These are phyloP conservation scores for Epichloe sylvatica DNA, from an alignment of 2,329 filamentous ascomycete species.

Conservation along the genomic window DNA sequence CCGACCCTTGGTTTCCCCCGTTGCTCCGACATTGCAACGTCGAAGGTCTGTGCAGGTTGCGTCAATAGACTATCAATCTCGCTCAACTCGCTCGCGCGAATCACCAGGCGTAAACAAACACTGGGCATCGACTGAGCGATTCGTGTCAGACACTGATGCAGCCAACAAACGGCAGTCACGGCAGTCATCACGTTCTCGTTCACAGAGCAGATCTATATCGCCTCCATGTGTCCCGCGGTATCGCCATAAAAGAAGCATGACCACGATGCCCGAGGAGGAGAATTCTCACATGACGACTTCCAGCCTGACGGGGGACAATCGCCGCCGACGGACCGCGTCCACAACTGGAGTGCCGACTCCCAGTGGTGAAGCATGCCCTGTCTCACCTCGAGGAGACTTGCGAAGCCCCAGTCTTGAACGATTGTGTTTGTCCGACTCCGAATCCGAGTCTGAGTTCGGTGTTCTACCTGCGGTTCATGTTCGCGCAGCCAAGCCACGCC, in stretches of 20 bases:
- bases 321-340: not conserved
- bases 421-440: not conserved
- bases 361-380: not conserved
- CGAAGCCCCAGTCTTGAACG: not conserved
- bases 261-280: not conserved
- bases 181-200: not conserved
- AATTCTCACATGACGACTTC: not conserved
- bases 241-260: constrained; percentile 1
- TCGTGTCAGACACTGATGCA: not conserved
- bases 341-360: not conserved
- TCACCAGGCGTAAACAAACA: not conserved
- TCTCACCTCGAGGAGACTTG: not conserved
- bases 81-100: not conserved
- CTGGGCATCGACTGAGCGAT: not conserved
- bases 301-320: not conserved
- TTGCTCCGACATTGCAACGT: not conserved
- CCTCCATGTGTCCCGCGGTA: constrained; percentile 7
- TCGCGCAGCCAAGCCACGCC: not conserved
- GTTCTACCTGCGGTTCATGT: not conserved
- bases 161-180: constrained; percentile 3
- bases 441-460: not conserved
- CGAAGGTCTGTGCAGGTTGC: not conserved
- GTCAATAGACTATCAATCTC: not conserved
- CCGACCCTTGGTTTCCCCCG: not conserved
- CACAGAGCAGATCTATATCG: constrained; percentile 2